phyloP scores from a whole-genome alignment of 139 green algal genomes.

The Ulvella scutata region DNA sequence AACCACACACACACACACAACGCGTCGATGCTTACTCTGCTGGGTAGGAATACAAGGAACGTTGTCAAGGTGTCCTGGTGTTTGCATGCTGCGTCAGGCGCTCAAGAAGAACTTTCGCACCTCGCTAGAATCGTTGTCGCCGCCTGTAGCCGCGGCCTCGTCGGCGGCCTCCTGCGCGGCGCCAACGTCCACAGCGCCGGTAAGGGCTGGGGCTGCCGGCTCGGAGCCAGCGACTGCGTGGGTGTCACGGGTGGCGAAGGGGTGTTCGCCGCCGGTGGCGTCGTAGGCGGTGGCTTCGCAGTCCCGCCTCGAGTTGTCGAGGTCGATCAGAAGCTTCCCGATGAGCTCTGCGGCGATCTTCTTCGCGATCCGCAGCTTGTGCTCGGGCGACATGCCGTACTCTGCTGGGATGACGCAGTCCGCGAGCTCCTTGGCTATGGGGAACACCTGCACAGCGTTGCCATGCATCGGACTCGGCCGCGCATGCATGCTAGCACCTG shows the following conservation, averaged over 20 bases:
- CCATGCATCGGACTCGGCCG: too few species aligned
- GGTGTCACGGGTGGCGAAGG: not conserved
- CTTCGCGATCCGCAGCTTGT: conserved; percentile 63
- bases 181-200: conserved; percentile 4
- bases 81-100: too few species aligned
- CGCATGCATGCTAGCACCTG: too few species aligned
- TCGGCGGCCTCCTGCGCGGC: conserved; percentile 1
- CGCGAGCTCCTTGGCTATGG: conserved; percentile 50
- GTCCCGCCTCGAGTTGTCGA: conserved; percentile 68
- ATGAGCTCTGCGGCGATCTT: conserved; percentile 57
- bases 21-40: too few species aligned
- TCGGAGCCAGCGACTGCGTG: not conserved
- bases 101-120: too few species aligned
- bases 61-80: too few species aligned
- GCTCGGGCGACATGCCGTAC: conserved; percentile 52
- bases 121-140: too few species aligned
- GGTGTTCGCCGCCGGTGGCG: not conserved
- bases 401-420: conserved; percentile 49
- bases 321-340: conserved; percentile 83
- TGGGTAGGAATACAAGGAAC: too few species aligned
- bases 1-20: not conserved
- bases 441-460: conserved; percentile 47
- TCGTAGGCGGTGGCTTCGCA: conserved; percentile 22
- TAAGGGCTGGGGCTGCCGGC: conserved; percentile 23
- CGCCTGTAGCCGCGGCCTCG: too few species aligned